Evolutionary conservation across 176 grass and related monocot species (phyloP), one percentile per base, ranked within the genome.

Genomic region (Elymus sibiricus): DNA sequence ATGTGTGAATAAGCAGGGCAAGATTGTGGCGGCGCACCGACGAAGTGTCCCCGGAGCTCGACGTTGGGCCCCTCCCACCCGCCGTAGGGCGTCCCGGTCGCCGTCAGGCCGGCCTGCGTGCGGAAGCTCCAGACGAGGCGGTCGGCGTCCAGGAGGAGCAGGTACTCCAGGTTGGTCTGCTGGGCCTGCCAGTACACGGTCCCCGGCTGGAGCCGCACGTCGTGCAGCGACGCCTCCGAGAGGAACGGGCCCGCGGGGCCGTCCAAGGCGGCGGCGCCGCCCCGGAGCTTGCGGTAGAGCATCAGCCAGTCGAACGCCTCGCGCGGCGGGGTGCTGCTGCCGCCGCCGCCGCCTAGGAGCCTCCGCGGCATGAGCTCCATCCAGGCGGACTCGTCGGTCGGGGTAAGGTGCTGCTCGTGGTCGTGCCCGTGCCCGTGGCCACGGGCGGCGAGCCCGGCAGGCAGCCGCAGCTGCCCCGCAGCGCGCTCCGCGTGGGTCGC

Each of bases 111-210:
- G 49, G 88, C 87, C 77, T 92, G 92, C 26, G 59, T 91, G 38
- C 92, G 88, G 72, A 94, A 97, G 89, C 68, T 94, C 92, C 90
- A 94, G 47, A 94, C 81, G 59, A 97, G 86, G 39, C 88, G 44
- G 67, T 97, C 95, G 11, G 83, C 61, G 73, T 97, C 95, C 14
- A 97, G 87, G 47, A 97, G 85, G 8, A 97, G 78, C 70, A 97
- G 86, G 81, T 97, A 97, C 86, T 94, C 92, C 44, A 97, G 84
- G 80, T 97, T 97, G 55, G 95, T 97, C 83, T 94, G 88, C 86
- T 97, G 90, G 12, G 92, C 95, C 21, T 39, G 75, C 82, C 90
- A 93, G 64, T 94, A 92, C 2, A 89, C 13, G 46, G 92, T 83
- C 21, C 79, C 89, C 32, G 90, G 81, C 64, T 88, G 78, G 40